Evolutionary conservation across 768 basidiomycete genomes (phyloP), one percentile per base, ranked within the genome.

Genomic region (Termitomyces heimii): DNA sequence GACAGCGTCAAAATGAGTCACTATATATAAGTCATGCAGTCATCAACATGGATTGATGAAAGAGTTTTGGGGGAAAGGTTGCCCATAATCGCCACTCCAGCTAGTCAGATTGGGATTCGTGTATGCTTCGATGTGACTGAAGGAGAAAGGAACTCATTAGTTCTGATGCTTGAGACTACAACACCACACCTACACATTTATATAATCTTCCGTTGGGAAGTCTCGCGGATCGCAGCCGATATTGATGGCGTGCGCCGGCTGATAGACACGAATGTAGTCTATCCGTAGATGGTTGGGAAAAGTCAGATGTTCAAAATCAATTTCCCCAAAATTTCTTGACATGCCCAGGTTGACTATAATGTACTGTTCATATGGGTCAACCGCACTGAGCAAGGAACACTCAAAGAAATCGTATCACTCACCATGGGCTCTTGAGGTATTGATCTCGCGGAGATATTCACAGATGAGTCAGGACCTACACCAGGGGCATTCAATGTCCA

Each of bases 351-450:
- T 92, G 65, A 81, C 72, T 63, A 94, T 83, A 62, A 95, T 69
- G 66, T 92, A 90, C 89, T 91, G 66, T 65, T n/a, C 13, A 48
- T 31, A 5, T 39, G 26, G 13, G 4, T 14, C 34, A 31, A 35
- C 18, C 9, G n/a, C n/a, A 32, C 22, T 31, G 43, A 49, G 34
- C 12, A 18, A 43, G 16, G 22, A 22, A 29, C 26, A 39, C 12
- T 20, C 51, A 29, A n/a, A 29, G n/a, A 10, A 5, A 31, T 40
- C 5, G 20, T 12, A 39, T 44, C n/a, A 53, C 80, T 49, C 59
- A 90, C 88, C 89, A 93, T 89, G 20, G 92, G 92, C 68, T 94
- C 92, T 62, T 83, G 82, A 1, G 92, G 78, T 22, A 94, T 72
- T 2, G 84, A 78, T 28, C 92, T 77, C 32, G 76, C 73, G 2